Evolutionary conservation across 164 flowering plant genomes (phyloP).

Genomic region (Stephania yunnanensis): DNA sequence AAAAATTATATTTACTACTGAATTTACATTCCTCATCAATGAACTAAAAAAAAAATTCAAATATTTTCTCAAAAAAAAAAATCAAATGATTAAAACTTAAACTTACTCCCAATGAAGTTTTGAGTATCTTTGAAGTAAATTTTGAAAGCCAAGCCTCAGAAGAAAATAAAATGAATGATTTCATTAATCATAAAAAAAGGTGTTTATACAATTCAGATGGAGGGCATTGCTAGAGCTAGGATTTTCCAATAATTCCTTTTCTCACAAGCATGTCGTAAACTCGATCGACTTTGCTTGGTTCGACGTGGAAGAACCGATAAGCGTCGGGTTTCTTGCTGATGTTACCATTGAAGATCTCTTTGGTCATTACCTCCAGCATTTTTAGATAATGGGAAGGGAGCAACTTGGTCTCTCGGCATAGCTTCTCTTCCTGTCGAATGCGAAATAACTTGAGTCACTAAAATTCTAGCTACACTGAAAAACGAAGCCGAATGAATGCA

Average conservation of each 20-base stretch:
- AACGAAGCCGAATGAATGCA: not conserved
- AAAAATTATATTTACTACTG: no score
- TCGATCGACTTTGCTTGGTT: slow-evolving; percentile 66
- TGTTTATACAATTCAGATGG: not conserved
- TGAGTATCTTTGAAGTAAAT: not conserved
- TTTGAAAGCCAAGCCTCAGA: not conserved
- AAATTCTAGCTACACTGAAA: no score
- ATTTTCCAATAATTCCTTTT: slow-evolving; percentile 49
- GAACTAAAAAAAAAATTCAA: no score
- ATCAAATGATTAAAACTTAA: not conserved
- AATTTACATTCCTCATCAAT: no score
- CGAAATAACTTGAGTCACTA: not conserved
- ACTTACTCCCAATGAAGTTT: not conserved
- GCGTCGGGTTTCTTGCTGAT: slow-evolving; percentile 68
- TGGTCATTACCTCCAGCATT: slow-evolving; percentile 56
- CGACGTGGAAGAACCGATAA: slow-evolving; percentile 58
- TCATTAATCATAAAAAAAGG: not conserved
- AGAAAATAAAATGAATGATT: not conserved
- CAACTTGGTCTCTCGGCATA: slow-evolving; percentile 63
- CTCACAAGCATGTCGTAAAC: slow-evolving; percentile 74
- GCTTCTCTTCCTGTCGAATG: slow-evolving; percentile 55
- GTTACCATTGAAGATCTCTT: slow-evolving; percentile 52
- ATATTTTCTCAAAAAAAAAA: no score
- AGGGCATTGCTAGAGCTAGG: not conserved
- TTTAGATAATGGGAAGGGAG: slow-evolving; percentile 75